phyloP scores from a whole-genome alignment of 495 filamentous ascomycete genomes.

The Lentithecium fluviatile region DNA sequence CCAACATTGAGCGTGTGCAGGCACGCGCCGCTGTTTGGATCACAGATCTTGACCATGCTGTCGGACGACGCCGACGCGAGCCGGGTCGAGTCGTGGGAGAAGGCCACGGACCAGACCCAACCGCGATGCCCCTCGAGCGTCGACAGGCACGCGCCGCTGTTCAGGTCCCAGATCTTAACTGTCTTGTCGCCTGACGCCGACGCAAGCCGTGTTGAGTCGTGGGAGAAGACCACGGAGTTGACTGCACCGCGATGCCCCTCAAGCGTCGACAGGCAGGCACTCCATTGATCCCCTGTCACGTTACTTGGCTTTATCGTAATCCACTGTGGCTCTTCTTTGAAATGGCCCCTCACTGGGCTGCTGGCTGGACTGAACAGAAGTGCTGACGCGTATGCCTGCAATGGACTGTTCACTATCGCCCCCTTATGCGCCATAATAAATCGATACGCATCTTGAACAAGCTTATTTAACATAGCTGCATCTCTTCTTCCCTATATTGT shows the following conservation, averaged over 20 bases:
- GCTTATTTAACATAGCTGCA: slow-evolving; percentile 10
- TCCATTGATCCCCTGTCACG: slow-evolving; percentile 17
- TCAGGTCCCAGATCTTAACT: not conserved
- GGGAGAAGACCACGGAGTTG: slow-evolving; percentile 30
- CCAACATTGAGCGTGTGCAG: not conserved
- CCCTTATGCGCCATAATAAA: slow-evolving; percentile 41
- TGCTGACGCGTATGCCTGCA: slow-evolving; percentile 15
- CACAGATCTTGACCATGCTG: not conserved
- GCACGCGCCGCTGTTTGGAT: not conserved
- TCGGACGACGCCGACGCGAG: no score
- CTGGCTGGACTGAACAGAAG: slow-evolving; percentile 13
- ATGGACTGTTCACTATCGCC: slow-evolving; percentile 25
- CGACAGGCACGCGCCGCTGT: no score
- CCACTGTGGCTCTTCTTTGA: slow-evolving; percentile 25
- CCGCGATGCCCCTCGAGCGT: not conserved
- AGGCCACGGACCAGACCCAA: not conserved
- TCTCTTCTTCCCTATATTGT: slow-evolving; percentile 15
- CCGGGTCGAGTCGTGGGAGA: no score
- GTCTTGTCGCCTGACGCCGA: slow-evolving; percentile 54
- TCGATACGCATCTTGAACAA: slow-evolving; percentile 38
- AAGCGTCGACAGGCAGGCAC: slow-evolving; percentile 19
- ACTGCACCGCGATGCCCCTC: slow-evolving; percentile 9
- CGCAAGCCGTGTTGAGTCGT: slow-evolving; percentile 63
- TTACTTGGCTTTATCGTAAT: slow-evolving; percentile 23
- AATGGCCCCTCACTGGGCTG: slow-evolving; percentile 18